A percentile compares a stretch with the other conserved stretches of the same genome.
Conservation (phyloP, 208 protist species). For the Crithidia bombi region DNA sequence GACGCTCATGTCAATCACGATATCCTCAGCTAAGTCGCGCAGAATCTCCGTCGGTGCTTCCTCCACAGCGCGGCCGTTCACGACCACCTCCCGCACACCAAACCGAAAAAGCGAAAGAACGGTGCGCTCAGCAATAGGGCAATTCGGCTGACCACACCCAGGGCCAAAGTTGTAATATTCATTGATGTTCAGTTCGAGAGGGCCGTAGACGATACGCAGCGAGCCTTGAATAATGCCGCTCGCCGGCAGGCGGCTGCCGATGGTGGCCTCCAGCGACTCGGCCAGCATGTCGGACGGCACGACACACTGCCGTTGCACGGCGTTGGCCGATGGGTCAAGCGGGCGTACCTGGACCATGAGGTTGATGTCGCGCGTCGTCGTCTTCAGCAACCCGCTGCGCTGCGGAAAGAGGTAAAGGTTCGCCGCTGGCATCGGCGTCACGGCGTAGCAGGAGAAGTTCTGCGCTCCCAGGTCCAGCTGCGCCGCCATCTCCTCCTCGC, state of each 20-base stretch:
- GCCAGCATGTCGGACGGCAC: constrained; percentile 83
- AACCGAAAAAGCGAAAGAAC: constrained; percentile 85
- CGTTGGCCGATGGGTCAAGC: constrained; percentile 57
- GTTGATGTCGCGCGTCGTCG: constrained; percentile 70
- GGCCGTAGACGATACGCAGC: constrained; percentile 83
- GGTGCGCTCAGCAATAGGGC: constrained; percentile 82
- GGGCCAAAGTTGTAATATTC: constrained; percentile 88
- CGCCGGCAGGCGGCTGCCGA: constrained; percentile 64
- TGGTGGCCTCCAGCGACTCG: constrained; percentile 68
- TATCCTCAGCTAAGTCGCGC: constrained; percentile 56
- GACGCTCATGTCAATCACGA: constrained; percentile 77
- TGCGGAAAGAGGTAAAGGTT: constrained; percentile 81
- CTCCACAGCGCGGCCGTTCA: constrained; percentile 75
- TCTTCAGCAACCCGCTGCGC: constrained; percentile 60
- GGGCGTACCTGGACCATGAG: constrained; percentile 73
- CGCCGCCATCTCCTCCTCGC: constrained; percentile 85
- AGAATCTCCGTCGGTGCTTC: constrained; percentile 37
- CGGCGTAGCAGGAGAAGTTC: constrained; percentile 83
- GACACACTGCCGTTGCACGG: constrained; percentile 64
- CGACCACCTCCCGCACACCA: constrained; percentile 80
- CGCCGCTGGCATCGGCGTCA: constrained; percentile 73
- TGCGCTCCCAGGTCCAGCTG: constrained; percentile 65
- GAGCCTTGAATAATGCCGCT: constrained; percentile 78
- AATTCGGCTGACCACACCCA: constrained; percentile 74
- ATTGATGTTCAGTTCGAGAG: constrained; percentile 86